Evolutionary conservation across 768 basidiomycete species (phyloP).

Genomic region (Lactarius vividus): DNA sequence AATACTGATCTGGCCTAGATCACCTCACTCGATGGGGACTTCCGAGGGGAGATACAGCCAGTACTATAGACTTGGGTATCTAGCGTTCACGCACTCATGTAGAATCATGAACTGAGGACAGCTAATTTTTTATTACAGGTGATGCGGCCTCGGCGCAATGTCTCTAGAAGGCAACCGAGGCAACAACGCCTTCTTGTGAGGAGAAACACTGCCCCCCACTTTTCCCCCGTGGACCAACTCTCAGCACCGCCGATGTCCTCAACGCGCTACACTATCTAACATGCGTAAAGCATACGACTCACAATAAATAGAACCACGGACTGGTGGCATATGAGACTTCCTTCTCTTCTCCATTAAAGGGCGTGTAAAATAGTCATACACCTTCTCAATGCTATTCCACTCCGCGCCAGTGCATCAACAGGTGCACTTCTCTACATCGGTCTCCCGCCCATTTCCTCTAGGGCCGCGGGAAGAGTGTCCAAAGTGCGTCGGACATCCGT

Average conservation of each 20-base stretch:
- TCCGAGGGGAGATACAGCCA: too few species aligned
- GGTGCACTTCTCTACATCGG: background rate
- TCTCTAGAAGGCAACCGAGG: too few species aligned
- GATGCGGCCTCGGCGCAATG: too few species aligned
- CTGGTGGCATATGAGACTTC: background rate
- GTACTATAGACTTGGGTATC: too few species aligned
- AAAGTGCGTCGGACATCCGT: background rate
- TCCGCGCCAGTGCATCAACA: background rate
- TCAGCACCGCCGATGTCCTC: background rate
- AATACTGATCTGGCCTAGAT: too few species aligned
- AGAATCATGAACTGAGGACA: too few species aligned
- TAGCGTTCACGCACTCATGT: too few species aligned
- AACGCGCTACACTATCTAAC: constrained; percentile 8
- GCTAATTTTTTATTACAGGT: too few species aligned
- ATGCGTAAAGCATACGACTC: background rate
- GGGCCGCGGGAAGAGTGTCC: background rate
- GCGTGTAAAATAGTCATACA: constrained; percentile 1
- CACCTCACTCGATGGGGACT: too few species aligned
- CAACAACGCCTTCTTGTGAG: too few species aligned
- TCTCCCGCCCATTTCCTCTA: background rate
- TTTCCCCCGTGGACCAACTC: too few species aligned
- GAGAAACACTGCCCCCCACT: too few species aligned
- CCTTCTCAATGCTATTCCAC: background rate
- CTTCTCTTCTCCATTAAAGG: background rate
- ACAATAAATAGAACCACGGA: background rate